phyloP scores from a whole-genome alignment of 306 rosid species.

The Dryas octopetala region DNA sequence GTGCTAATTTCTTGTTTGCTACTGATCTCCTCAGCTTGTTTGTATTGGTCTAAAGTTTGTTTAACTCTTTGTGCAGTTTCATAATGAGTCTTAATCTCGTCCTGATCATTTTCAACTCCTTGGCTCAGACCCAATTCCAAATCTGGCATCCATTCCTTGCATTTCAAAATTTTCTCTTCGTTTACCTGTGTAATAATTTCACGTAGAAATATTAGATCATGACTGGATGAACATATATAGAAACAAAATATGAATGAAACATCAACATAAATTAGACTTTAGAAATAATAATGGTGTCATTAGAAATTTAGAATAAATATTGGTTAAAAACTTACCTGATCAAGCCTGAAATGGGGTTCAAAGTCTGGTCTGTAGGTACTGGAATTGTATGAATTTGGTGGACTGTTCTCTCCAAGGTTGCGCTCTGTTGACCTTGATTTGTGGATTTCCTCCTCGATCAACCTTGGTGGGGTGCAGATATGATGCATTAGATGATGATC shows the following conservation, averaged over 20 bases:
- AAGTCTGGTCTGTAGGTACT: slow-evolving; percentile 29
- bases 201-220: background rate
- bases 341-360: slow-evolving; percentile 45
- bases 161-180: slow-evolving; percentile 35
- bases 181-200: slow-evolving; percentile 35
- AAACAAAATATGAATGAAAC: background rate
- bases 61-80: slow-evolving; percentile 19
- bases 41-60: slow-evolving; percentile 4
- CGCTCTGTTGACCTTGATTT: background rate
- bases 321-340: slow-evolving; percentile 30
- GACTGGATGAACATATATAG: background rate
- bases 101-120: slow-evolving; percentile 29
- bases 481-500: slow-evolving; percentile 15
- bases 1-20: slow-evolving; percentile 58
- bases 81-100: slow-evolving; percentile 16
- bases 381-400: slow-evolving; percentile 29
- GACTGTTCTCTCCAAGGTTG: slow-evolving; percentile 20
- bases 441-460: background rate
- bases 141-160: slow-evolving; percentile 47
- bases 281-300: too few species aligned
- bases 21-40: slow-evolving; percentile 14
- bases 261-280: too few species aligned
- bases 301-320: too few species aligned
- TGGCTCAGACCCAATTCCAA: slow-evolving; percentile 58
- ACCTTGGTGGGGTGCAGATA: slow-evolving; percentile 22